These are phyloP conservation scores for Kodamaea fungicola DNA, from an alignment of 1,139 yeast species.

Conservation along the genomic window DNA sequence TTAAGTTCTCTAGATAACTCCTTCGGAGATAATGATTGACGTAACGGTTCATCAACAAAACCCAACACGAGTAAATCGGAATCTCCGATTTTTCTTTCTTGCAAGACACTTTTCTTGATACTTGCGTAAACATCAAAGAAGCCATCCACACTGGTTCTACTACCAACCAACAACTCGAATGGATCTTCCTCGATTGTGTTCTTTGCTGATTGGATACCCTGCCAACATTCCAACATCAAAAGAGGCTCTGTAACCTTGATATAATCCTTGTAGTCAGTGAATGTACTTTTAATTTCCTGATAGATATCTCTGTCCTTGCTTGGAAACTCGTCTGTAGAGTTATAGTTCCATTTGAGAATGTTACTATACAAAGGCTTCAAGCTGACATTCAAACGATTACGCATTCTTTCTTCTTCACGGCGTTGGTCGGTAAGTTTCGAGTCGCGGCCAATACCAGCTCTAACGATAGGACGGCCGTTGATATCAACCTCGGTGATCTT, in stretches of 20 bases:
- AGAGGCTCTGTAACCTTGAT: conserved; percentile 71
- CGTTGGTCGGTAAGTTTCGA: conserved; percentile 36
- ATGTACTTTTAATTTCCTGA: conserved; percentile 36
- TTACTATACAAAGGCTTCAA: conserved; percentile 69
- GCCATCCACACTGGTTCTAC: conserved; percentile 78
- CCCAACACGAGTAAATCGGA: conserved; percentile 76
- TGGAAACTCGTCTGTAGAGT: conserved; percentile 56
- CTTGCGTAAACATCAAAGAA: conserved; percentile 90
- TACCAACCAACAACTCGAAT: conserved; percentile 68
- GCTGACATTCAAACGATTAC: conserved; percentile 74
- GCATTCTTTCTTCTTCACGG: conserved; percentile 73
- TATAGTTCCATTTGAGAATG: conserved; percentile 77
- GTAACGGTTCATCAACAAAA: conserved; percentile 24
- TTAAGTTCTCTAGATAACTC: conserved; percentile 25
- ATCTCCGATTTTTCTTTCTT: conserved; percentile 60
- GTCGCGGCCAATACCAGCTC: conserved; percentile 7
- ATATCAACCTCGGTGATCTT: conserved; percentile 40
- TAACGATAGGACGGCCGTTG: conserved; percentile 31
- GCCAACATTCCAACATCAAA: conserved; percentile 90
- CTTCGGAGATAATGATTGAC: conserved; percentile 13
- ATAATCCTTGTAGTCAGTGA: conserved; percentile 60
- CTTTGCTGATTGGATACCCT: conserved; percentile 73
- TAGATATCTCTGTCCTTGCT: conserved; percentile 39
- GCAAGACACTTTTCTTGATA: conserved; percentile 48
- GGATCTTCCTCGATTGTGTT: conserved; percentile 62